Evolutionary conservation across 225 moss, liverwort and hornwort genomes (phyloP).

Genomic region (Lunularia cruciata): DNA sequence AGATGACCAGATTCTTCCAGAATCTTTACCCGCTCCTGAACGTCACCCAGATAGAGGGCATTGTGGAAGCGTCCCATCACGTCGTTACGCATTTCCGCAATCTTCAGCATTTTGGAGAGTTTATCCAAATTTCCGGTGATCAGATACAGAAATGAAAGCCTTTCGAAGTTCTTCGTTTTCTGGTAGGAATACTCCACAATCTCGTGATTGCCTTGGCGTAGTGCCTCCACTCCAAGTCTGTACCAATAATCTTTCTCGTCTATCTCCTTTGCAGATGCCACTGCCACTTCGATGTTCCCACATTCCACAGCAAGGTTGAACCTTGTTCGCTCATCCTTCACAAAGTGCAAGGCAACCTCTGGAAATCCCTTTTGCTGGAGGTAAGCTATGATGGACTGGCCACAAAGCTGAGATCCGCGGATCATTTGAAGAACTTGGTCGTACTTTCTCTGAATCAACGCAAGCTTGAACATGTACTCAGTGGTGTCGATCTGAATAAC

Average conservation of each 20-base stretch:
- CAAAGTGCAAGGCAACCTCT: conserved; percentile 95
- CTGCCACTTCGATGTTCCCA: conserved; percentile 95
- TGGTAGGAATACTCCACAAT: conserved; percentile 96
- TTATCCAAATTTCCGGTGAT: conserved; percentile 91
- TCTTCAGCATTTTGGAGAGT: conserved; percentile 92
- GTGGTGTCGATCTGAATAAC: conserved; percentile 94
- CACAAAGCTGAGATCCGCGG: conserved; percentile 90
- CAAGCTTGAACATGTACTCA: conserved; percentile 94
- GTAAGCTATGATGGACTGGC: conserved; percentile 98
- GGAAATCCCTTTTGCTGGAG: conserved; percentile 98
- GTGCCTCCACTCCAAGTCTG: conserved; percentile 91
- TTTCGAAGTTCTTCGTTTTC: conserved; percentile 96
- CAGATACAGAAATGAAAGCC: conserved; percentile 87
- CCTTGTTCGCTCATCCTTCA: conserved; percentile 96
- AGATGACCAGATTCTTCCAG: conserved; percentile 87
- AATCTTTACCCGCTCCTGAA: conserved; percentile 82
- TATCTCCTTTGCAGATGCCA: conserved; percentile 98
- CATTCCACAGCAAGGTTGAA: conserved; percentile 97
- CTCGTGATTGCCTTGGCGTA: conserved; percentile 95
- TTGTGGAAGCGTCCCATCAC: conserved; percentile 99
- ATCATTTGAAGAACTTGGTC: conserved; percentile 97
- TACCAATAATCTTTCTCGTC: conserved; percentile 99
- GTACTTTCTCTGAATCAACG: conserved; percentile 84
- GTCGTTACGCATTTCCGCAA: conserved; percentile 93
- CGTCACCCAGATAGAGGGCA: conserved; percentile 86